phyloP scores from a whole-genome alignment of 371 early-diverging fungal species.

The Umbelopsis sp. region DNA sequence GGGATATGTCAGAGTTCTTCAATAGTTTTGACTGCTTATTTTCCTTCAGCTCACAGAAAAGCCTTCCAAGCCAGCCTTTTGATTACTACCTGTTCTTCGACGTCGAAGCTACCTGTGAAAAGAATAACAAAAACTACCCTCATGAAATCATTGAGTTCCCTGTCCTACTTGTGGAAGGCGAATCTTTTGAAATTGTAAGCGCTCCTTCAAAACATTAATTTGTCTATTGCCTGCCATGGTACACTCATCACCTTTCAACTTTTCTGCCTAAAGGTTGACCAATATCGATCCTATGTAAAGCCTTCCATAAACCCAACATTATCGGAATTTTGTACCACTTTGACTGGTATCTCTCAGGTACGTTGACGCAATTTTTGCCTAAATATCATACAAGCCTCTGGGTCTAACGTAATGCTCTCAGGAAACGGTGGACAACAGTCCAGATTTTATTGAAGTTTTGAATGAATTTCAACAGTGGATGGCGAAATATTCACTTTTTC shows the following conservation, averaged over 20 bases:
- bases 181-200: conserved; percentile 59
- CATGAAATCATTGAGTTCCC: conserved; percentile 91
- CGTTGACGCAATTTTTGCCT: background rate
- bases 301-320: conserved; percentile 69
- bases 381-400: background rate
- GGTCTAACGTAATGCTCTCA: conserved; percentile 23
- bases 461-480: conserved; percentile 48
- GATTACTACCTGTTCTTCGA: conserved; percentile 76
- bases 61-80: conserved; percentile 31
- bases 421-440: conserved; percentile 64
- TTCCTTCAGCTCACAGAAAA: background rate
- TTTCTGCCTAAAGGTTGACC: conserved; percentile 50
- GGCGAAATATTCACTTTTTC: conserved; percentile 55
- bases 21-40: background rate
- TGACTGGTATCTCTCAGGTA: conserved; percentile 78
- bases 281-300: conserved; percentile 75
- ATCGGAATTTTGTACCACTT: conserved; percentile 67
- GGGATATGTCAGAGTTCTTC: no score
- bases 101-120: conserved; percentile 84
- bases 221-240: no score
- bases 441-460: conserved; percentile 46
- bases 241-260: background rate
- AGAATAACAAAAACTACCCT: conserved; percentile 55
- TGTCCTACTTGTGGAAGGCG: conserved; percentile 67
- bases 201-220: no score